Evolutionary conservation across 75 land plant species (phyloP).

Genomic region (Picea glauca): DNA sequence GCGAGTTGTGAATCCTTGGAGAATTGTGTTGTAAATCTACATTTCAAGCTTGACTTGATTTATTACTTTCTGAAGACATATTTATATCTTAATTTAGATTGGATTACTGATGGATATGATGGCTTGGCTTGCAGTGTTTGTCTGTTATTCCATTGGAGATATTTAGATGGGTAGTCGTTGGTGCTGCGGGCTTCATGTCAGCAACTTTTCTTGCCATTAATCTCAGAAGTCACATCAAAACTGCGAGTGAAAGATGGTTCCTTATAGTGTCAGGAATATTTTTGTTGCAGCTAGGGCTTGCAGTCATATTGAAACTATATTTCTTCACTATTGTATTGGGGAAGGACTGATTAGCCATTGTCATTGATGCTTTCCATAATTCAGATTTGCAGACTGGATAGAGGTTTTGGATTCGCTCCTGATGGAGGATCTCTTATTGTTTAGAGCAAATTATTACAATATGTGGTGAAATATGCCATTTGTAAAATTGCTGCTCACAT

Average conservation of each 20-base stretch:
- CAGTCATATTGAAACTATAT: slow-evolving; percentile 75
- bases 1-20: neutral
- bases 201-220: slow-evolving; percentile 92
- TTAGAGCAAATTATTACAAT: slow-evolving; percentile 4
- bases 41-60: slow-evolving; percentile 7
- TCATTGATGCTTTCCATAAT: neutral
- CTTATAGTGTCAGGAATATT: slow-evolving; percentile 75
- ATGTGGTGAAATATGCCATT: slow-evolving; percentile 1
- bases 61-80: neutral
- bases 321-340: slow-evolving; percentile 76
- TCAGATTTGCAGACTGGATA: neutral
- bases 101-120: slow-evolving; percentile 11
- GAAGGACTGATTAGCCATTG: neutral
- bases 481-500: slow-evolving; percentile 7
- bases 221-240: slow-evolving; percentile 76
- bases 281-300: slow-evolving; percentile 74
- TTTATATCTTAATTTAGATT: neutral
- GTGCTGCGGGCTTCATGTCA: slow-evolving; percentile 88
- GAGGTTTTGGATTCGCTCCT: neutral
- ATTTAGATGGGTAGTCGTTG: slow-evolving; percentile 95
- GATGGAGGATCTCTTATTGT: neutral
- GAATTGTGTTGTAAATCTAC: neutral
- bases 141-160: slow-evolving; percentile 87
- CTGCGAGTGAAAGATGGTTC: slow-evolving; percentile 96
- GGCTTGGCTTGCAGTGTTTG: slow-evolving; percentile 62